phyloP scores from a whole-genome alignment of 805 yeast genomes.

The Metschnikowia anglica region DNA sequence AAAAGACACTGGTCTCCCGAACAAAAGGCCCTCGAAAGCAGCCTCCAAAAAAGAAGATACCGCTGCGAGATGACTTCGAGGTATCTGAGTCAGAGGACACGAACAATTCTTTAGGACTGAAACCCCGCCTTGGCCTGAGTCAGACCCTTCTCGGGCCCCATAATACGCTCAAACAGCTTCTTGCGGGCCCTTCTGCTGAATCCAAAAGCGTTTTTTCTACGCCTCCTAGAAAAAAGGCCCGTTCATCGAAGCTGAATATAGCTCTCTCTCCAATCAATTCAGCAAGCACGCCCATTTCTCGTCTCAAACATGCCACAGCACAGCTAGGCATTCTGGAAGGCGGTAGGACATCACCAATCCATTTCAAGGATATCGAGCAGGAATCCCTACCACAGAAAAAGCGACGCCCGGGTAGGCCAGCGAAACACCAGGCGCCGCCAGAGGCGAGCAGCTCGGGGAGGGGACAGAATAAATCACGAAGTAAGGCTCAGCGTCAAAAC shows the following conservation, averaged over 20 bases:
- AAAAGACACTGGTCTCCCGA: conserved; percentile 4
- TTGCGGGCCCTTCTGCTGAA: conserved; percentile 9
- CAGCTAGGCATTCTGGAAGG: conserved; percentile 11
- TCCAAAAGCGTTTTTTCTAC: neutral
- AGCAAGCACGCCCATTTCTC: conserved; percentile 20
- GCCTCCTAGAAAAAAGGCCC: conserved; percentile 9
- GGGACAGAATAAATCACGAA: neutral
- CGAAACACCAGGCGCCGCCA: neutral
- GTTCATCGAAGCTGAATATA: conserved; percentile 2
- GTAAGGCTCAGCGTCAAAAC: conserved; percentile 1
- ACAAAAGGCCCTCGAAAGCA: conserved; percentile 3
- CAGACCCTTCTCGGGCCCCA: conserved; percentile 18
- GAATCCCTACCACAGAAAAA: conserved; percentile 6
- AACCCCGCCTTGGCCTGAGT: conserved; percentile 9
- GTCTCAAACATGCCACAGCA: conserved; percentile 17
- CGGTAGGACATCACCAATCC: neutral
- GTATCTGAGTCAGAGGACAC: conserved; percentile 15
- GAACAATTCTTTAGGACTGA: conserved; percentile 1
- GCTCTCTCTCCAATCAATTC: conserved; percentile 14
- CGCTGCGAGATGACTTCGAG: conserved; percentile 4
- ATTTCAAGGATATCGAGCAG: conserved; percentile 15
- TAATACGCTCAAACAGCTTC: conserved; percentile 20
- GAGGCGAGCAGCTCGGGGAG: neutral
- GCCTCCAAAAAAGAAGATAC: neutral
- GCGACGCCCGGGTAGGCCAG: conserved; percentile 4